A percentile compares a stretch with the other conserved stretches of the same genome.
Conservation (phyloP, 2,329 filamentous ascomycete genomes). For the Dactylella cylindrospora region DNA sequence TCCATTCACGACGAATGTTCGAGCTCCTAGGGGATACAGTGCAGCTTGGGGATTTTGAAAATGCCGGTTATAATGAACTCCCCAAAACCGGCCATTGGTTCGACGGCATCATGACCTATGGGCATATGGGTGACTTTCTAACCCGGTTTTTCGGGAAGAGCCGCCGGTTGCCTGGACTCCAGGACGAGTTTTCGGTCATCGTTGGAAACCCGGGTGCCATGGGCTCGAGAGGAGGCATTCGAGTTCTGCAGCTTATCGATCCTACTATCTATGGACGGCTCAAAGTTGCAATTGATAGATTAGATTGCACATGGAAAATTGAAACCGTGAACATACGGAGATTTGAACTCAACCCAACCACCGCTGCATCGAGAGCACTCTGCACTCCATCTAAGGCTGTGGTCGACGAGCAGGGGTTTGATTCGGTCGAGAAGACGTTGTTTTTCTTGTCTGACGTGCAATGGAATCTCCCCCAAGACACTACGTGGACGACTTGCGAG, state of each 20-base stretch:
- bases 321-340: slow-evolving; percentile 55
- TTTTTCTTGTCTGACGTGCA: background rate
- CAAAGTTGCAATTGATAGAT: slow-evolving; percentile 51
- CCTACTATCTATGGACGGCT: slow-evolving; percentile 55
- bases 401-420: slow-evolving; percentile 1
- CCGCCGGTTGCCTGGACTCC: slow-evolving; percentile 37
- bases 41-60: slow-evolving; percentile 49
- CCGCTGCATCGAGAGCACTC: background rate
- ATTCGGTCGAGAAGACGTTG: background rate
- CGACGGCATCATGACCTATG: slow-evolving; percentile 60
- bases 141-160: slow-evolving; percentile 49
- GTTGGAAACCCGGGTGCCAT: slow-evolving; percentile 60
- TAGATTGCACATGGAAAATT: slow-evolving; percentile 51
- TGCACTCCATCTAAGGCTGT: background rate
- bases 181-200: slow-evolving; percentile 55
- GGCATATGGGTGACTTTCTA: slow-evolving; percentile 57
- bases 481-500: slow-evolving; percentile 6
- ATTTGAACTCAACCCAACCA: slow-evolving; percentile 46
- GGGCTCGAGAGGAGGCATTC: slow-evolving; percentile 58
- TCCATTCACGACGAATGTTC: slow-evolving; percentile 60
- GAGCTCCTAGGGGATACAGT: slow-evolving; percentile 54
- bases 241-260: slow-evolving; percentile 53
- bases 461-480: slow-evolving; percentile 1
- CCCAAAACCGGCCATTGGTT: slow-evolving; percentile 58
- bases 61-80: slow-evolving; percentile 58